phyloP scores from a whole-genome alignment of 768 basidiomycete species.

The Saitozyma sp. region DNA sequence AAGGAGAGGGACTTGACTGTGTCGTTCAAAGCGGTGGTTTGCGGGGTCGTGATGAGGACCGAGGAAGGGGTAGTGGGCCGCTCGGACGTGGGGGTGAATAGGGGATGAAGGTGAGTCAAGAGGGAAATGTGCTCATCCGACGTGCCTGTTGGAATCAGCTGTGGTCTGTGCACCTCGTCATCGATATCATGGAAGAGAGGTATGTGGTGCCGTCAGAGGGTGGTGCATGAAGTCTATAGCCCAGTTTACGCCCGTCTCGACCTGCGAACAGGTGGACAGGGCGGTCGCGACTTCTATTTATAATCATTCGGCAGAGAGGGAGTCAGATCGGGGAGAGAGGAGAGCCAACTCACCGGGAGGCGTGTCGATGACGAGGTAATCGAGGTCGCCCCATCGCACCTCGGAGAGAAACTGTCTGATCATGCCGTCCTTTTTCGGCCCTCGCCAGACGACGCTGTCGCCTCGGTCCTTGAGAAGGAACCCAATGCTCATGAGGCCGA shows the following conservation, averaged over 20 bases:
- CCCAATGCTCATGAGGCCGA: conserved; percentile 96
- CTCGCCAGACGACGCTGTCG: conserved; percentile 96
- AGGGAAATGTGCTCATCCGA: conserved; percentile 98
- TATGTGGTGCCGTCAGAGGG: not conserved
- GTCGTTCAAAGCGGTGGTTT: conserved; percentile 92
- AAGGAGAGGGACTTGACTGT: conserved; percentile 96
- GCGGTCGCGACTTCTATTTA: not conserved
- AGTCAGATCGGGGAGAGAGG: not conserved
- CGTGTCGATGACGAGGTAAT: conserved; percentile 93
- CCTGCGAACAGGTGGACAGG: not conserved
- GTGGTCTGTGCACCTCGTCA: too few species aligned
- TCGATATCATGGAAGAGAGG: too few species aligned
- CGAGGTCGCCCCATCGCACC: conserved; percentile 95
- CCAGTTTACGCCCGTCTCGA: not conserved
- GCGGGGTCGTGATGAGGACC: conserved; percentile 93
- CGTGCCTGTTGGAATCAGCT: conserved; percentile 66
- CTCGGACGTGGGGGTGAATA: conserved; percentile 56
- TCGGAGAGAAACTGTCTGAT: conserved; percentile 98
- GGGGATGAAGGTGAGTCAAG: conserved; percentile 85
- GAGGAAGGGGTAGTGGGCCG: conserved; percentile 64
- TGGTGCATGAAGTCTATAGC: not conserved
- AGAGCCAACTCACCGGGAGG: conserved; percentile 73
- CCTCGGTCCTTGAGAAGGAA: conserved; percentile 86
- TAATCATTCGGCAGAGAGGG: not conserved
- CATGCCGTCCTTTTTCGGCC: conserved; percentile 97